A percentile compares a stretch with the other conserved stretches of the same genome.
Conservation (phyloP, 805 yeast species). For the Tetrapisispora taiwanensis region DNA sequence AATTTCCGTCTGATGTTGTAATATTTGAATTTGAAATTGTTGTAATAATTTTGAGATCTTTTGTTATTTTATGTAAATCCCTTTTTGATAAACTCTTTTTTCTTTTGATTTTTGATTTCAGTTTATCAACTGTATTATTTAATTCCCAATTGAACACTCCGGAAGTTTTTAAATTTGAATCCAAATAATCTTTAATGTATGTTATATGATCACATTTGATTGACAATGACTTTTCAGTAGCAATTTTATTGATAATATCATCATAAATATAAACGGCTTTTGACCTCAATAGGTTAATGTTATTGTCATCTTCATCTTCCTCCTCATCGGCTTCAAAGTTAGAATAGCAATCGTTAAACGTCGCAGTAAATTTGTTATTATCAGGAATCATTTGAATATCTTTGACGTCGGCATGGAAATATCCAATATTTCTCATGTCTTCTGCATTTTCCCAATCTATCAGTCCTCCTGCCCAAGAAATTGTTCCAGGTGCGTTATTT, state of each 20-base stretch:
- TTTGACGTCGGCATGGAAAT: constrained; percentile 56
- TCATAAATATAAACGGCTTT: constrained; percentile 6
- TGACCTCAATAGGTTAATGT: constrained; percentile 1
- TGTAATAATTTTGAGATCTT: too few relatives aligned
- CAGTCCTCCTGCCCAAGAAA: constrained; percentile 81
- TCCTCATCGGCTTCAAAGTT: neutral
- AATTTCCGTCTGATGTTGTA: too few relatives aligned
- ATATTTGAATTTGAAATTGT: too few relatives aligned
- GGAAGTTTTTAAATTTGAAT: constrained; percentile 1
- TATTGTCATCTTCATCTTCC: neutral
- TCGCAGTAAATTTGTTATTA: constrained; percentile 26
- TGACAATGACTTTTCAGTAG: constrained; percentile 9
- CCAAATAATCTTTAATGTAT: neutral
- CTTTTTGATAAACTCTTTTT: neutral
- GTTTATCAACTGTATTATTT: too few relatives aligned
- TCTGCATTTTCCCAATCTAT: constrained; percentile 68
- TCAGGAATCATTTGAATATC: constrained; percentile 53
- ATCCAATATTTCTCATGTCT: constrained; percentile 65
- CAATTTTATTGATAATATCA: neutral
- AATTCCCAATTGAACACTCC: neutral
- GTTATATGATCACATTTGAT: constrained; percentile 15
- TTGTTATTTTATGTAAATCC: too few relatives aligned
- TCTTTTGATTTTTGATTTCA: constrained; percentile 10
- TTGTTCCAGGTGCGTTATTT: constrained; percentile 49
- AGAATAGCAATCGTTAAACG: constrained; percentile 8